Evolutionary conservation across 2,329 filamentous ascomycete genomes (phyloP).

Genomic region (Ophiosphaerella herpotricha): DNA sequence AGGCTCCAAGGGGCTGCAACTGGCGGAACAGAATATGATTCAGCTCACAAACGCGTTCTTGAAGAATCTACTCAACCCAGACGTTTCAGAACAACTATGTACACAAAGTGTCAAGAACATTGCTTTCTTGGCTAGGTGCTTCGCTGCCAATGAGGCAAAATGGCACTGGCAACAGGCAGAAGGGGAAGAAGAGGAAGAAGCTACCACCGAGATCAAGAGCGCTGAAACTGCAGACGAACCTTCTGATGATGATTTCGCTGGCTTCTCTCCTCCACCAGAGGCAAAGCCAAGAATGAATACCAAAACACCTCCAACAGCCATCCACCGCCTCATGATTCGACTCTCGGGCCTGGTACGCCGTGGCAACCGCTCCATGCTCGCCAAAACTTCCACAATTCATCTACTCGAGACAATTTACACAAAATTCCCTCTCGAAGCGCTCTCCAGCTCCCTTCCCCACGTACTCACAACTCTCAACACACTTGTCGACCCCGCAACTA

Average conservation of each 20-base stretch:
- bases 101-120: conserved; percentile 80
- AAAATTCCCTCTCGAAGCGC: conserved; percentile 61
- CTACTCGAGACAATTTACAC: conserved; percentile 72
- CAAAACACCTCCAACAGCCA: conserved; percentile 50
- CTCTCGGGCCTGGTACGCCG: conserved; percentile 78
- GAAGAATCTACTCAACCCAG: conserved; percentile 64
- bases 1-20: conserved; percentile 71
- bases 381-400: conserved; percentile 76
- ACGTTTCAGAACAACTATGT: conserved; percentile 74
- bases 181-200: conserved; percentile 44
- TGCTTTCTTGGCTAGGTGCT: conserved; percentile 75
- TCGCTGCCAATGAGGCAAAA: conserved; percentile 60
- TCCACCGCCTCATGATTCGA: conserved; percentile 78
- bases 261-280: conserved; percentile 28
- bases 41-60: conserved; percentile 62
- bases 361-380: conserved; percentile 64
- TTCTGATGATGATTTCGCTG: conserved; percentile 41
- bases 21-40: conserved; percentile 68
- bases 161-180: conserved; percentile 53
- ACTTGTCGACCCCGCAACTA: conserved; percentile 79
- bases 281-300: conserved; percentile 24
- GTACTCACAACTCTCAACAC: conserved; percentile 75
- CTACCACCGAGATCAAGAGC: no score
- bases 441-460: conserved; percentile 66
- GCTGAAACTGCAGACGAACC: conserved; percentile 9